Percentiles rank a stretch among this genome's conserved stretches.
These are phyloP conservation scores for Phytopythium mirpurense DNA, from an alignment of 352 stramenopile genomes.

Conservation along the genomic window DNA sequence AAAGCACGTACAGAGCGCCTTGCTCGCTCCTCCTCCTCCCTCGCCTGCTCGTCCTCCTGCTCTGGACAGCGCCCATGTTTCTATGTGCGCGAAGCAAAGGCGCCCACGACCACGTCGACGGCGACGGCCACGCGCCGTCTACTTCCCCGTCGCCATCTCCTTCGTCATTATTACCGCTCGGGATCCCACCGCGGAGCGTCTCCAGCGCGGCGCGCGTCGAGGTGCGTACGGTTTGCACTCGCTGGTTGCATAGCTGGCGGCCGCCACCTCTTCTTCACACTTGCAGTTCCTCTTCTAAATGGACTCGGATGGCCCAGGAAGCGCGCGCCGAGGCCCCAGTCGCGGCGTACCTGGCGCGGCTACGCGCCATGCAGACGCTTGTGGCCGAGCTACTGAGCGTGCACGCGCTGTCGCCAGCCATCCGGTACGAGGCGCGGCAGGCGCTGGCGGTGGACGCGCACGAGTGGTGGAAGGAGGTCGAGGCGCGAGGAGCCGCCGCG, in stretches of 20 bases:
- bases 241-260: too few species aligned
- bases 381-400: conserved; percentile 31
- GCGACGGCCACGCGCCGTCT: neutral
- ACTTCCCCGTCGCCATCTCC: too few species aligned
- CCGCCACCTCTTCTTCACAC: too few species aligned
- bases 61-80: neutral
- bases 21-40: too few species aligned
- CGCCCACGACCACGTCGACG: neutral
- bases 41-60: too few species aligned
- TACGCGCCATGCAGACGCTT: conserved; percentile 24
- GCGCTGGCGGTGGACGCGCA: conserved; percentile 24
- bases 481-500: conserved; percentile 23
- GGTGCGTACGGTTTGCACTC: too few species aligned
- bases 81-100: neutral
- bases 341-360: conserved; percentile 20
- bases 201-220: neutral
- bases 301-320: too few species aligned
- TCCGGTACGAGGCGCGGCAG: conserved; percentile 25
- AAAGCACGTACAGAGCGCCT: too few species aligned
- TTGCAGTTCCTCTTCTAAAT: too few species aligned
- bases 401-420: conserved; percentile 27
- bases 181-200: neutral
- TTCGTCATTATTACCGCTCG: too few species aligned
- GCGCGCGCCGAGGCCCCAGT: neutral
- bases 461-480: conserved; percentile 42